Evolutionary conservation across 345 rosid species (phyloP).

Genomic region (Eucalyptus virginea): DNA sequence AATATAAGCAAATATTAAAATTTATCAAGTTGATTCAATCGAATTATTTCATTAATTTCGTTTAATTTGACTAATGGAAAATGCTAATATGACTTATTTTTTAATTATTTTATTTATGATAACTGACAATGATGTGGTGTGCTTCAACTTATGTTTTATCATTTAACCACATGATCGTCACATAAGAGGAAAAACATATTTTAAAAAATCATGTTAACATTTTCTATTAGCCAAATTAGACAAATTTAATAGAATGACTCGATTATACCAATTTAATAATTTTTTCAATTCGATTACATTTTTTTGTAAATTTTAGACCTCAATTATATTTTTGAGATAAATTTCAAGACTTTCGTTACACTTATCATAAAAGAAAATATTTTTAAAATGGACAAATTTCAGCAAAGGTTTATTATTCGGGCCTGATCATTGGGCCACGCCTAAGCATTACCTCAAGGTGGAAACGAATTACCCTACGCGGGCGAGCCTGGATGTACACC

Average conservation of each 20-base stretch:
- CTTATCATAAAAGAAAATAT: no score
- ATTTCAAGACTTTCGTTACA: rapidly evolving
- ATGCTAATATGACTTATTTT: rapidly evolving
- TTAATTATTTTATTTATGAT: no score
- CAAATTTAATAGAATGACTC: rapidly evolving
- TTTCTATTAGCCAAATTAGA: no score
- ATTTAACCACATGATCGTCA: no score
- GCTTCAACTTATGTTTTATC: no score
- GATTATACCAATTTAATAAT: rapidly evolving
- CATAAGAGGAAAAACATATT: no score
- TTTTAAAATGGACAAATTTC: neutral
- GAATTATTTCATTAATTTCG: rapidly evolving
- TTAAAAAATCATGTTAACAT: no score
- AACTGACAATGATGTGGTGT: no score
- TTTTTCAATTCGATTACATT: rapidly evolving
- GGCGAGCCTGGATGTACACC: neutral
- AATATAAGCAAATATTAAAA: rapidly evolving
- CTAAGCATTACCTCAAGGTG: neutral
- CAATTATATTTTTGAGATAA: rapidly evolving
- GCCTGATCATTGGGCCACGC: neutral
- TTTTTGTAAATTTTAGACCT: no score
- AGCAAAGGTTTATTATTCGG: neutral
- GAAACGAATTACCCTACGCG: neutral
- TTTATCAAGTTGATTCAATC: rapidly evolving
- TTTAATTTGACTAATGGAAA: rapidly evolving